A percentile compares a stretch with the other conserved stretches of the same genome.
Conservation (phyloP, 257 asterid genomes). For the Cynanchum wilfordii region DNA sequence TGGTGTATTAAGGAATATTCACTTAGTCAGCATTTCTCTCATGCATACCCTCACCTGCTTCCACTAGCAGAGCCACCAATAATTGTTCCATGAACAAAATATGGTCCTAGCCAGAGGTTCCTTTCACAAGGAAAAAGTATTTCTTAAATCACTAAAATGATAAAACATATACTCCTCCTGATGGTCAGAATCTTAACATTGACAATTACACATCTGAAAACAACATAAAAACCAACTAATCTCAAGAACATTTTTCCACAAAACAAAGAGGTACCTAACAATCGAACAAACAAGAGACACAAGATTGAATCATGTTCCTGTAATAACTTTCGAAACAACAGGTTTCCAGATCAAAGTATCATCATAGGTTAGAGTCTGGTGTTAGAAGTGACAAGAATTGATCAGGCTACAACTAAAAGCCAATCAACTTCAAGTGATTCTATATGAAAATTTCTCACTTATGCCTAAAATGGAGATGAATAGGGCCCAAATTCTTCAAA, state of each 20-base stretch:
- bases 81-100: conserved; percentile 1
- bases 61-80: neutral
- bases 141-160: neutral
- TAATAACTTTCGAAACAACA: neutral
- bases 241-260: neutral
- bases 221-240: neutral
- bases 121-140: neutral
- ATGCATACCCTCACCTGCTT: neutral
- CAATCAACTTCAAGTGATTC: neutral
- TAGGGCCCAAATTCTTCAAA: neutral
- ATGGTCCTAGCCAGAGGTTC: neutral
- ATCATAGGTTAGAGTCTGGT: neutral
- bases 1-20: neutral
- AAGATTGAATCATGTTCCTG: neutral
- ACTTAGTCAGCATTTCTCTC: neutral
- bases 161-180: neutral
- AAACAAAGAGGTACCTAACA: too few relatives aligned
- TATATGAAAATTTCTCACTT: neutral
- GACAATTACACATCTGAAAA: neutral
- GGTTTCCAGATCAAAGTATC: neutral
- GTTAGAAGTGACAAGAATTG: neutral
- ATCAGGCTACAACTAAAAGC: neutral
- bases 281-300: neutral
- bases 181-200: neutral
- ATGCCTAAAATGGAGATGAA: neutral